These are phyloP conservation scores for Nosema muscidifuracis DNA, from an alignment of 371 early-diverging fungal species.

Conservation along the genomic window DNA sequence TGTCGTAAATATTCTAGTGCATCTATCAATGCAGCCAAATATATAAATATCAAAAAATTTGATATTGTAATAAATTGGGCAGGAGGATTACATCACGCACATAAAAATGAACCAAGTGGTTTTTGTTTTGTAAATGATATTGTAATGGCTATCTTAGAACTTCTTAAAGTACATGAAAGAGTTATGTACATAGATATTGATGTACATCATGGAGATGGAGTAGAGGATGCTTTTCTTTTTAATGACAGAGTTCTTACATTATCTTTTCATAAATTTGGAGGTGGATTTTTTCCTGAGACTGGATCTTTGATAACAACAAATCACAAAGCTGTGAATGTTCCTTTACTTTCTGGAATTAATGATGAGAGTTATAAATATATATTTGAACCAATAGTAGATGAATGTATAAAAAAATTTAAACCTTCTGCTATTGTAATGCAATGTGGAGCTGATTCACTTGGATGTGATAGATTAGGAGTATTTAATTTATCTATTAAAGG, in stretches of 20 bases:
- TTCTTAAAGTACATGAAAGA: slow-evolving; percentile 68
- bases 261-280: slow-evolving; percentile 83
- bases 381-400: slow-evolving; percentile 72
- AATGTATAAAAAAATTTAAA: slow-evolving; percentile 69
- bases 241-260: slow-evolving; percentile 82
- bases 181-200: slow-evolving; percentile 87
- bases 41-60: slow-evolving; percentile 69
- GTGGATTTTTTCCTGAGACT: slow-evolving; percentile 82
- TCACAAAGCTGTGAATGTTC: slow-evolving; percentile 74
- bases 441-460: slow-evolving; percentile 87
- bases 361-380: slow-evolving; percentile 73
- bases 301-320: slow-evolving; percentile 75
- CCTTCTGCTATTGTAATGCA: slow-evolving; percentile 79
- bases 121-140: slow-evolving; percentile 92
- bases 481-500: slow-evolving; percentile 79
- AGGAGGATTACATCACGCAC: slow-evolving; percentile 89
- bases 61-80: slow-evolving; percentile 85
- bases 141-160: slow-evolving; percentile 75
- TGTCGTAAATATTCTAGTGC: slow-evolving; percentile 83
- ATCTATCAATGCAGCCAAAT: slow-evolving; percentile 76
- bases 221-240: slow-evolving; percentile 77
- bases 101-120: slow-evolving; percentile 78
- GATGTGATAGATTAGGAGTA: slow-evolving; percentile 76
- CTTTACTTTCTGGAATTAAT: slow-evolving; percentile 77
- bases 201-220: slow-evolving; percentile 90